Conservation (phyloP, 2,329 filamentous ascomycete genomes). For the Neofusicoccum sp. region DNA sequence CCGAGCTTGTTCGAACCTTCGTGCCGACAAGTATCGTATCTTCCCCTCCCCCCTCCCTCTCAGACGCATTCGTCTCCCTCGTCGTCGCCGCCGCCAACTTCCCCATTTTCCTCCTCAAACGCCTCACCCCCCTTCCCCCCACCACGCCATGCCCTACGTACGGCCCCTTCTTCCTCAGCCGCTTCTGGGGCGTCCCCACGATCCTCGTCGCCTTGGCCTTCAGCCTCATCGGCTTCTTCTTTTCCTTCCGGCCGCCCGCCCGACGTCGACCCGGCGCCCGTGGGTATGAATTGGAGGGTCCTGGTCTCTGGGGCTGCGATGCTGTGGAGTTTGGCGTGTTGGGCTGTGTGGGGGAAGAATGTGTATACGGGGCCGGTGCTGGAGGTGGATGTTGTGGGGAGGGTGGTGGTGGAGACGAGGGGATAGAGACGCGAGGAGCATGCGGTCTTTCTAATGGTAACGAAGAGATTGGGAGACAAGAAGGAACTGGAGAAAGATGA, state of each 20-base stretch:
- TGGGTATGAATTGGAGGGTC: conserved; percentile 31
- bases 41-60: not conserved
- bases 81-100: not conserved
- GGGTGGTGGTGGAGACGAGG: conserved; percentile 21
- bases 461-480: too few relatives aligned
- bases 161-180: conserved; percentile 21
- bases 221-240: conserved; percentile 29
- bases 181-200: conserved; percentile 24
- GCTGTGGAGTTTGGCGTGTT: conserved; percentile 26
- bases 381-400: conserved; percentile 28
- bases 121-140: not conserved
- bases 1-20: not conserved
- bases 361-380: conserved; percentile 30
- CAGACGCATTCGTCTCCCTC: not conserved
- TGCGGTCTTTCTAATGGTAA: too few relatives aligned
- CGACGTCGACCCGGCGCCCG: conserved; percentile 21
- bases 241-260: conserved; percentile 27
- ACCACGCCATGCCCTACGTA: not conserved
- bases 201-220: conserved; percentile 28
- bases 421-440: too few relatives aligned
- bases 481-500: too few relatives aligned
- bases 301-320: conserved; percentile 25
- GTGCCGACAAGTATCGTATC: not conserved
- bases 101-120: conserved; percentile 18
- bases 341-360: conserved; percentile 26